phyloP scores from a whole-genome alignment of 768 basidiomycete genomes.

The Tylopilus sp. region DNA sequence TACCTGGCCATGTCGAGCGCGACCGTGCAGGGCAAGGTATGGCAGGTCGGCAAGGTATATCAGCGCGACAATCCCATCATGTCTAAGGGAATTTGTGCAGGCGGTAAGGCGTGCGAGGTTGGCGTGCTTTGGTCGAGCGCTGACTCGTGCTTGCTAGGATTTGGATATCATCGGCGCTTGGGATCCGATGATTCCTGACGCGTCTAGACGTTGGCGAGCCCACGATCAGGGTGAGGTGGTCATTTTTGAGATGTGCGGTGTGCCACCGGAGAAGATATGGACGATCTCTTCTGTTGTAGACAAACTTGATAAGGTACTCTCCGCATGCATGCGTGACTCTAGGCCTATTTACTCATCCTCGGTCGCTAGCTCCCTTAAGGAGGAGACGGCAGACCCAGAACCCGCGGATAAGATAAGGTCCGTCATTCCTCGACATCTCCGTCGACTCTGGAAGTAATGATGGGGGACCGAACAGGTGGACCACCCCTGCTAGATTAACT shows the following conservation, averaged over 20 bases:
- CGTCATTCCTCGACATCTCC: not conserved
- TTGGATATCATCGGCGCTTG: constrained; percentile 90
- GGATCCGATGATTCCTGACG: constrained; percentile 92
- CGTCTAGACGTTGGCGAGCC: constrained; percentile 91
- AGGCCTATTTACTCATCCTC: not conserved
- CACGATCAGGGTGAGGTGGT: constrained; percentile 73
- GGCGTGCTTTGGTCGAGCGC: not conserved
- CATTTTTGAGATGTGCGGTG: constrained; percentile 95
- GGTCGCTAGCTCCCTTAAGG: constrained; percentile 69
- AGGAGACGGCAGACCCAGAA: constrained; percentile 84
- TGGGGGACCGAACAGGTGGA: constrained; percentile 51
- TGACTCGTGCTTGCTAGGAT: constrained; percentile 57
- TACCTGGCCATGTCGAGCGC: constrained; percentile 95
- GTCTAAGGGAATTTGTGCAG: constrained; percentile 96
- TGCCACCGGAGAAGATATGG: constrained; percentile 84
- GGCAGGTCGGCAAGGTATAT: constrained; percentile 99
- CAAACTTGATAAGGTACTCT: constrained; percentile 89
- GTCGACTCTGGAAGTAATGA: not conserved
- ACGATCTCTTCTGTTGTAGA: constrained; percentile 95
- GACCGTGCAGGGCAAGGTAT: constrained; percentile 77
- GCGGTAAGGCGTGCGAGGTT: constrained; percentile 57
- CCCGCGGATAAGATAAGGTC: constrained; percentile 95
- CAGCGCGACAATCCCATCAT: constrained; percentile 94
- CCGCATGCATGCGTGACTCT: not conserved
- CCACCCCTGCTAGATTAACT: constrained; percentile 72